Evolutionary conservation across 306 rosid genomes (phyloP), one percentile per base, ranked within the genome.

Genomic region (Luffa acutangula): DNA sequence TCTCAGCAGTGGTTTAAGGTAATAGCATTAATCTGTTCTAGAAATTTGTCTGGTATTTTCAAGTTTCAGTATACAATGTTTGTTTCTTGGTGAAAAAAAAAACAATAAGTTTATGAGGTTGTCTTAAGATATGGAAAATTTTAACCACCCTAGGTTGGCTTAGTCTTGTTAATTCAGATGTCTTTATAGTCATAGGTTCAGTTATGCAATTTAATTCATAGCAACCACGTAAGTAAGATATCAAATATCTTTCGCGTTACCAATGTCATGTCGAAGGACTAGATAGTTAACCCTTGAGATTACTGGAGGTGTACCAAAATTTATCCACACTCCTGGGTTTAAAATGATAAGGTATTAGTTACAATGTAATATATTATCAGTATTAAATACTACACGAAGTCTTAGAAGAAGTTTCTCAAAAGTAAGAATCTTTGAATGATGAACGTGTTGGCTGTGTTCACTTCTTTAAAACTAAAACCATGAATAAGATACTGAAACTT

Each of bases 1-100:
- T 80, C 66, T 34, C 83, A 83, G 70, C 87, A 79, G 62, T 86
- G 89, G 89, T 84, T 89, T 64, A 82, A 94, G 97, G 98, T 94
- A 88, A 48, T 77, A 13, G 34, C 36, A 7, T 37, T 41, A 10
- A 49, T 52, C 17, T 25, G 10, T 51, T 52, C 6, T 4, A 31
- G 37, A 31, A 62, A 4, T 25, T 62, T 62, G 5, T 62, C 41
- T 62, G 67, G 37, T 34, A 56, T 33, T 62, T 79, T 49, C 45
- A 34, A 34, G 36, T 14, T 14, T 64, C 39, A 33, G 36, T 4
- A n/a, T 11, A 4, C 82, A 71, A 75, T 75, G n/a, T 13, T 70
- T 17, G 46, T 54, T 53, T 56, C 33, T 17, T 75, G 2, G 59
- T 37, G 58, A 48, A 13, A 45, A 21, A 72, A 25, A 25, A 72